phyloP scores from a whole-genome alignment of 441 rosid species.

The Adansonia grandidieri region DNA sequence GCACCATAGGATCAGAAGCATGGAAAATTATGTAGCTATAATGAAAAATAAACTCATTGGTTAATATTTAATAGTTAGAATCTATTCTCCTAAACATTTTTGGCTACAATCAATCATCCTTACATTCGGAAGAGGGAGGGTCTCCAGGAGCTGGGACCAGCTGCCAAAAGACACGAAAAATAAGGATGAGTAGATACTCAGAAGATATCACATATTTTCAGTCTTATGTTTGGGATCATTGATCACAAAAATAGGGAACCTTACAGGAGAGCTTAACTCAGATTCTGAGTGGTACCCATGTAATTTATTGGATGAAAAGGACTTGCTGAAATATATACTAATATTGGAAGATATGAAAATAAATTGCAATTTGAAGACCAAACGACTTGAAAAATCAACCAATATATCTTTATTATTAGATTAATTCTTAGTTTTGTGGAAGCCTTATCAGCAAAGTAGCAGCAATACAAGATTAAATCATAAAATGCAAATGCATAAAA shows the following conservation, averaged over 20 bases:
- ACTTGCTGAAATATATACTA: not conserved
- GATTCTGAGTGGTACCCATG: not conserved
- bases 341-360: not conserved
- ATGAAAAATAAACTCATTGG: slow-evolving; percentile 19
- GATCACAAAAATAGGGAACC: slow-evolving; percentile 18
- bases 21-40: slow-evolving; percentile 10
- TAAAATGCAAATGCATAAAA: not conserved
- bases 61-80: not conserved
- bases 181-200: not conserved
- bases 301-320: not conserved
- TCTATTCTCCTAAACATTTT: slow-evolving; percentile 10
- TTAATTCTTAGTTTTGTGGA: not conserved
- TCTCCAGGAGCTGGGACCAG: slow-evolving; percentile 90
- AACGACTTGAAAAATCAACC: not conserved
- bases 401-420: not conserved
- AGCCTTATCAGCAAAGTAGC: not conserved
- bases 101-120: slow-evolving; percentile 28
- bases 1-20: slow-evolving; percentile 31
- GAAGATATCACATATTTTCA: not conserved
- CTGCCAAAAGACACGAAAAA: slow-evolving; percentile 57
- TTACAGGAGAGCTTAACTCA: not conserved
- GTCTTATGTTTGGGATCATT: not conserved
- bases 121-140: slow-evolving; percentile 87
- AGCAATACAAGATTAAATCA: not conserved
- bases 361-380: not conserved